A percentile compares a stretch with the other conserved stretches of the same genome.
Evolutionary conservation across 2,329 filamentous ascomycete genomes (phyloP).

Genomic region (Sarocladium kiliense): DNA sequence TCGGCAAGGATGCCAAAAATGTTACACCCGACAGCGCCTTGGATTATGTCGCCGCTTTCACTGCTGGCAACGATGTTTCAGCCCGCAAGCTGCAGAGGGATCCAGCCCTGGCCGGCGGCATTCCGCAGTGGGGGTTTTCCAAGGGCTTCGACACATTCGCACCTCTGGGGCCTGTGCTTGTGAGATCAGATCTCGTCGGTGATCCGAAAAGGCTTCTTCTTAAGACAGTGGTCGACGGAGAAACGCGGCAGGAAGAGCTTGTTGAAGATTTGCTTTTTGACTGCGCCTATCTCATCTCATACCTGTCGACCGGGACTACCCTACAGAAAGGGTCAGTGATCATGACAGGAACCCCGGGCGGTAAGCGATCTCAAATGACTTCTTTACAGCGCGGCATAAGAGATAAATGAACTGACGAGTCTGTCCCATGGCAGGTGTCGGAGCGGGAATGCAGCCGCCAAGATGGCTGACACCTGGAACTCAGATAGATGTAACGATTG

Average conservation of each 20-base stretch:
- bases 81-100: constrained; percentile 47
- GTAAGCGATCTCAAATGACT: constrained; percentile 21
- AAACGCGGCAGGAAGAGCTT: constrained; percentile 33
- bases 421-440: neutral
- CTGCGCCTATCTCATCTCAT: constrained; percentile 28
- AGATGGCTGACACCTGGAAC: constrained; percentile 32
- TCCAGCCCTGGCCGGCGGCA: constrained; percentile 39
- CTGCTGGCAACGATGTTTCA: constrained; percentile 50
- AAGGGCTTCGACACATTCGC: constrained; percentile 54
- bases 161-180: constrained; percentile 44
- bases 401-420: neutral
- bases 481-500: constrained; percentile 32
- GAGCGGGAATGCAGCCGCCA: constrained; percentile 25
- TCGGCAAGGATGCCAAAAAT: constrained; percentile 37
- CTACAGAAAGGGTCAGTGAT: constrained; percentile 37
- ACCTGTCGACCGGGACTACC: constrained; percentile 36
- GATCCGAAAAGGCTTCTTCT: constrained; percentile 29
- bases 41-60: constrained; percentile 48
- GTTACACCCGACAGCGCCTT: constrained; percentile 15
- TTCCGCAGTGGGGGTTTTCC: constrained; percentile 52
- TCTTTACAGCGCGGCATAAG: too few relatives aligned
- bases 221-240: neutral
- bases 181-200: constrained; percentile 33
- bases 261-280: constrained; percentile 41
- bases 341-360: constrained; percentile 40